Conservation (phyloP, 1,284 basidiomycete genomes). For the Naganishia liquefaciens region DNA sequence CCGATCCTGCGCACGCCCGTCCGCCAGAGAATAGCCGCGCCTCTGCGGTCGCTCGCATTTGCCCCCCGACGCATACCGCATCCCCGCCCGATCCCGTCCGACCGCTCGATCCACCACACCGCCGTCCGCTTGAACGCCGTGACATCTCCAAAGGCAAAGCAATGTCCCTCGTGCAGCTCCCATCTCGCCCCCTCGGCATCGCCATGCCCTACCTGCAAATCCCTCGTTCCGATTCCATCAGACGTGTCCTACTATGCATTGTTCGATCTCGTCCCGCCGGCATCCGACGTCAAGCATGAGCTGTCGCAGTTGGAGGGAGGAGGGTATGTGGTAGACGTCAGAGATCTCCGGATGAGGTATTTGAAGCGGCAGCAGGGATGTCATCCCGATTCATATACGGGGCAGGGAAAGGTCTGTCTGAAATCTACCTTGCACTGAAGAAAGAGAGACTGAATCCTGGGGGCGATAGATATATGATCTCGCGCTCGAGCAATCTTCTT, state of each 20-base stretch:
- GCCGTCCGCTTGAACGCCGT: neutral
- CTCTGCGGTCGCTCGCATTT: neutral
- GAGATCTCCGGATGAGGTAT: slow-evolving; percentile 45
- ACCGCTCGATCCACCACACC: neutral
- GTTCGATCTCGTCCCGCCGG: slow-evolving; percentile 41
- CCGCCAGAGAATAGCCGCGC: neutral
- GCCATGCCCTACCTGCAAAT: slow-evolving; percentile 47
- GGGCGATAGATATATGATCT: slow-evolving; percentile 35
- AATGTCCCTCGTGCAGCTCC: slow-evolving; percentile 35
- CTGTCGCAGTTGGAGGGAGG: slow-evolving; percentile 41
- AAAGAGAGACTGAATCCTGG: neutral
- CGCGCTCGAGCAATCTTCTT: slow-evolving; percentile 45
- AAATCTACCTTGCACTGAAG: neutral
- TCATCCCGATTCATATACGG: slow-evolving; percentile 50
- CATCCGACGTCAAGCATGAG: slow-evolving; percentile 36
- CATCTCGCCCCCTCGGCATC: slow-evolving; percentile 42
- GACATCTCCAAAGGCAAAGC: neutral
- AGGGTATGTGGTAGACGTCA: slow-evolving; percentile 45
- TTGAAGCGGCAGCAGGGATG: slow-evolving; percentile 46
- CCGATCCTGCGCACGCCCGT: neutral
- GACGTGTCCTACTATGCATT: slow-evolving; percentile 47
- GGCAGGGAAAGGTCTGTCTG: slow-evolving; percentile 35
- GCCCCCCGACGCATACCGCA: neutral
- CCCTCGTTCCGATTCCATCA: slow-evolving; percentile 44
- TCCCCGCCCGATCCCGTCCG: neutral